phyloP scores from a whole-genome alignment of 805 yeast genomes.

The Wickerhamiella galacta region DNA sequence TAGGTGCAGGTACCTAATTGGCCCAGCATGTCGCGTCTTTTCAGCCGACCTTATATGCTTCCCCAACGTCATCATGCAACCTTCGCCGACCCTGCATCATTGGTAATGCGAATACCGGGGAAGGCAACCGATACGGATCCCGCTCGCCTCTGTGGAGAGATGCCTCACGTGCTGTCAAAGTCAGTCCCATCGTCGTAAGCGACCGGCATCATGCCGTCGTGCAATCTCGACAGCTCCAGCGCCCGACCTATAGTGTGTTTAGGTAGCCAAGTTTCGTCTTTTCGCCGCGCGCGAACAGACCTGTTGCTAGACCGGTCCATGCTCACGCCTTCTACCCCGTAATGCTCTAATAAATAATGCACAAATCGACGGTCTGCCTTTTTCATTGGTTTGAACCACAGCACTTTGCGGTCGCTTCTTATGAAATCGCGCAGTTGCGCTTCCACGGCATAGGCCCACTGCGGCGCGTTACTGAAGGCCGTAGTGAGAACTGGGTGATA shows the following conservation, averaged over 20 bases:
- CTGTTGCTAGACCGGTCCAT: constrained; percentile 70
- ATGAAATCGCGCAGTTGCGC: constrained; percentile 33
- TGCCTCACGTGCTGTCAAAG: no score
- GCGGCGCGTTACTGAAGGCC: constrained; percentile 28
- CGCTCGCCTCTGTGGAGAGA: no score
- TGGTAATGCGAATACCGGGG: no score
- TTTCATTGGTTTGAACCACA: constrained; percentile 61
- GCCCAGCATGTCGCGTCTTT: no score
- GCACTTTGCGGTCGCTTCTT: constrained; percentile 23
- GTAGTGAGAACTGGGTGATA: constrained; percentile 26
- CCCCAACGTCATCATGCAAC: no score
- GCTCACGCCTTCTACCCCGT: constrained; percentile 45
- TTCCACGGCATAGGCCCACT: constrained; percentile 61
- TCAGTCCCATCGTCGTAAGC: no score
- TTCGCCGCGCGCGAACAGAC: constrained; percentile 11
- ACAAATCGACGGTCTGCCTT: constrained; percentile 52
- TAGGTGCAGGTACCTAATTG: no score
- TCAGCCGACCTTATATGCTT: no score
- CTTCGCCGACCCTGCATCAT: no score
- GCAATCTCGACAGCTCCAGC: constrained; percentile 3
- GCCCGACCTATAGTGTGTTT: constrained; percentile 5
- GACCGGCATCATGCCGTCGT: constrained; percentile 1
- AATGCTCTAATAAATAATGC: constrained; percentile 46
- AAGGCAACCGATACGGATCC: no score
- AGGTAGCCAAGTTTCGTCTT: constrained; percentile 8